Conservation (phyloP, 1,139 yeast genomes). For the Magnusiomyces magnusii region DNA sequence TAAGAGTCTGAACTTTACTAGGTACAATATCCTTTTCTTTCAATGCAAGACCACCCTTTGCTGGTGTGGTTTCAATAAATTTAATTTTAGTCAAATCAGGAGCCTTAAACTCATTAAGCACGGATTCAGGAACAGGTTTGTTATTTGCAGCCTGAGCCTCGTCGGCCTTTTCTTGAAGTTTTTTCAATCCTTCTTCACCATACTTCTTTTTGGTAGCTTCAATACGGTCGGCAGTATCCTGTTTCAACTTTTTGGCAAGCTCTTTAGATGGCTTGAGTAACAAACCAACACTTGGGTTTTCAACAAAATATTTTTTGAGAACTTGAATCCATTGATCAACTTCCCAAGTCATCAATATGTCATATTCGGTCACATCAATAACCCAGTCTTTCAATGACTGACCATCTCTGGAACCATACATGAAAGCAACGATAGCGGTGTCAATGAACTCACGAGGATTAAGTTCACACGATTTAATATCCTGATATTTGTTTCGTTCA, state of each 20-base stretch:
- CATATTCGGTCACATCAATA: conserved; percentile 53
- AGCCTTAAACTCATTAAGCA: conserved; percentile 51
- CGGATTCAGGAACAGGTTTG: conserved; percentile 60
- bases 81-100: conserved; percentile 72
- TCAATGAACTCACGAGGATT: conserved; percentile 54
- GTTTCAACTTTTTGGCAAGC: conserved; percentile 48
- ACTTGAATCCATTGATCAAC: conserved; percentile 58
- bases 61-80: conserved; percentile 64
- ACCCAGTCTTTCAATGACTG: conserved; percentile 49
- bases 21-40: conserved; percentile 12
- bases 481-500: conserved; percentile 56
- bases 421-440: conserved; percentile 66
- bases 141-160: conserved; percentile 64
- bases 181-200: conserved; percentile 55
- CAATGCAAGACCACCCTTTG: conserved; percentile 41
- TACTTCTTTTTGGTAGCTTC: conserved; percentile 44
- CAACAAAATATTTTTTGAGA: conserved; percentile 47
- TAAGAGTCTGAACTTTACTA: conserved; percentile 23
- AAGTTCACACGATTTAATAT: conserved; percentile 58
- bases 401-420: conserved; percentile 65
- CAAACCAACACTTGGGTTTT: conserved; percentile 64
- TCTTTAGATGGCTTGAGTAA: conserved; percentile 66
- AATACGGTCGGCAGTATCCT: conserved; percentile 44
- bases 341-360: conserved; percentile 53
- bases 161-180: conserved; percentile 45